Evolutionary conservation across 2,329 filamentous ascomycete species (phyloP).

Genomic region (Sporothrix dimorphospora): DNA sequence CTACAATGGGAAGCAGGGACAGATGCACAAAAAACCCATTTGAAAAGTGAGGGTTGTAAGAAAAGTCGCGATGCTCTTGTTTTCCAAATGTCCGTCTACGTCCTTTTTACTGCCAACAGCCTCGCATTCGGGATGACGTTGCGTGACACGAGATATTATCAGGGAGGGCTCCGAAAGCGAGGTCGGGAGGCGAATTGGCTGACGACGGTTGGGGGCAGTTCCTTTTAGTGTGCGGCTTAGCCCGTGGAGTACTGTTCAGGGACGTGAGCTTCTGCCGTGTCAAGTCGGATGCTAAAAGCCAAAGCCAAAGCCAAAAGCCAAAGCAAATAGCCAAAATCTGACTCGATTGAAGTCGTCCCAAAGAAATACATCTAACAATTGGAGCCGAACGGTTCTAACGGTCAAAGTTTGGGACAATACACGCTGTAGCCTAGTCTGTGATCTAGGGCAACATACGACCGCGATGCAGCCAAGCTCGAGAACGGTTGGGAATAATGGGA

Average conservation of each 20-base stretch:
- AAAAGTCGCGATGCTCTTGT: neutral
- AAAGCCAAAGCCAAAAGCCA: neutral
- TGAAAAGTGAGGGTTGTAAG: neutral
- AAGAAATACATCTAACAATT: neutral
- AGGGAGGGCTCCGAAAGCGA: neutral
- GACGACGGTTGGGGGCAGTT: neutral
- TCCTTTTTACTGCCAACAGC: neutral
- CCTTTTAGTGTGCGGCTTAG: slow-evolving; percentile 21
- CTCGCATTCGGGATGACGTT: slow-evolving; percentile 6
- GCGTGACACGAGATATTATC: neutral
- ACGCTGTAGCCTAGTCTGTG: neutral
- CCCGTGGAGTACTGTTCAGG: slow-evolving; percentile 1
- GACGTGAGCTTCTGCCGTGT: neutral
- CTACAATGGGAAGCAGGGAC: neutral
- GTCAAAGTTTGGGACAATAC: neutral
- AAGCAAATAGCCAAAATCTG: neutral
- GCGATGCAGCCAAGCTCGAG: neutral
- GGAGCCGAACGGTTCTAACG: neutral
- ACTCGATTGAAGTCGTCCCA: neutral
- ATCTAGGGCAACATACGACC: neutral
- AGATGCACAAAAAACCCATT: neutral
- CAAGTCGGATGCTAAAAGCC: neutral
- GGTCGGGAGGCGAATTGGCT: neutral
- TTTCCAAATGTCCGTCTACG: neutral
- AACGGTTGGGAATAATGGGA: too few relatives aligned